Evolutionary conservation across 371 early-diverging fungal genomes (phyloP).

Genomic region (Rhizopus microsporus): DNA sequence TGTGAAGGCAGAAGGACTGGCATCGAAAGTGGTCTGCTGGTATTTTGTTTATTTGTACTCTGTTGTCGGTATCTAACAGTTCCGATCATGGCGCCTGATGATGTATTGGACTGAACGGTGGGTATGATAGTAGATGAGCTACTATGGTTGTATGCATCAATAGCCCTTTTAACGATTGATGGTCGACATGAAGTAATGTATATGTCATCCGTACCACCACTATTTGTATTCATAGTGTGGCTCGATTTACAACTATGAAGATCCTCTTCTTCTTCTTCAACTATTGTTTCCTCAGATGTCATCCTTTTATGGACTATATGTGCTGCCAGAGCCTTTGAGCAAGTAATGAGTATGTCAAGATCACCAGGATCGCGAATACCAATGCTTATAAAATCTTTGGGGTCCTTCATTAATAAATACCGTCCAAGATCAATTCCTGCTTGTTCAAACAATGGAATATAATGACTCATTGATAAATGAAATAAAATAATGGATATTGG

Average conservation of each 20-base stretch:
- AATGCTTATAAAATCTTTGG: constrained; percentile 28
- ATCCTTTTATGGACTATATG: constrained; percentile 27
- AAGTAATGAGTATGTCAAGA: constrained; percentile 24
- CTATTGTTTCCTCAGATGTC: not conserved
- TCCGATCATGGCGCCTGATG: constrained; percentile 14
- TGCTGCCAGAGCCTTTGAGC: constrained; percentile 24
- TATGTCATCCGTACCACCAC: not conserved
- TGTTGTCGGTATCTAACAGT: constrained; percentile 1
- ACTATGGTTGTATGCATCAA: constrained; percentile 34
- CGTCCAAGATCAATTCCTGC: constrained; percentile 26
- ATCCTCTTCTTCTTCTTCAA: constrained; percentile 7
- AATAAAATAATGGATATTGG: constrained; percentile 23
- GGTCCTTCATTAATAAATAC: constrained; percentile 26
- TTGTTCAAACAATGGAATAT: constrained; percentile 35
- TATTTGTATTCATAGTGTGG: not conserved
- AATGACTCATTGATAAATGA: constrained; percentile 33
- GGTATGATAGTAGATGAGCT: not conserved
- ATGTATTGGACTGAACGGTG: constrained; percentile 22
- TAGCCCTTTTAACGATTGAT: constrained; percentile 20
- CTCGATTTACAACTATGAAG: not conserved
- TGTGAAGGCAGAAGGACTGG: constrained; percentile 21
- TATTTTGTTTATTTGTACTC: constrained; percentile 10
- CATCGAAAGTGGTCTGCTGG: constrained; percentile 23
- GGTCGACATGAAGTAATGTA: not conserved
- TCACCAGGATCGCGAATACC: constrained; percentile 32